A percentile compares a stretch with the other conserved stretches of the same genome.
Conservation (phyloP, 805 yeast species). For the Kazachstania africana region DNA sequence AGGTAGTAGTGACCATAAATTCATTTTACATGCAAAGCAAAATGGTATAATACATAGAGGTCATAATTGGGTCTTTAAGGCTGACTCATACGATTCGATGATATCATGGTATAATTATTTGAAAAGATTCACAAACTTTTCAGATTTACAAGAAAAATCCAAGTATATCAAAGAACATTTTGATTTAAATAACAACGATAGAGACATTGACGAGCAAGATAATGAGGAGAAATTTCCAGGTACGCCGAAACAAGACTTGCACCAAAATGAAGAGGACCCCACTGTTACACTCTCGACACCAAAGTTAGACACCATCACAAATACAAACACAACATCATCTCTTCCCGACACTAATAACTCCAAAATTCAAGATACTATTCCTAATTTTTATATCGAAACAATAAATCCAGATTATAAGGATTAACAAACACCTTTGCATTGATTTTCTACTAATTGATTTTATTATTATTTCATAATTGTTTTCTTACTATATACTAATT, state of each 20-base stretch:
- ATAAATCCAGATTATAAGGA: conserved; percentile 1
- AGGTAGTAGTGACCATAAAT: conserved; percentile 47
- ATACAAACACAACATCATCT: conserved; percentile 12
- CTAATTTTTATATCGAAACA: conserved; percentile 6
- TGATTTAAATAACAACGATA: background rate
- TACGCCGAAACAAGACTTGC: background rate
- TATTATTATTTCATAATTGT: no score
- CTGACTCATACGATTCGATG: conserved; percentile 73
- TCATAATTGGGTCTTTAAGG: conserved; percentile 90
- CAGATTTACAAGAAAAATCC: conserved; percentile 50
- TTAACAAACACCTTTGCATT: background rate
- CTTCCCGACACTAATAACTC: conserved; percentile 18
- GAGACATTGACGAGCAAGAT: background rate
- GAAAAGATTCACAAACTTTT: conserved; percentile 49
- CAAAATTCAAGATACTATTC: conserved; percentile 8
- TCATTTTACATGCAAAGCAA: conserved; percentile 65
- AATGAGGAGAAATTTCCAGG: background rate
- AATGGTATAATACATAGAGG: conserved; percentile 66
- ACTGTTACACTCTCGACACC: conserved; percentile 5
- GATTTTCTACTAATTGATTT: background rate
- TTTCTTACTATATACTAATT: no score
- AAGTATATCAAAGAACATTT: conserved; percentile 26
- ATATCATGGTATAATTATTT: conserved; percentile 77
- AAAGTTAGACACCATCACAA: conserved; percentile 6
- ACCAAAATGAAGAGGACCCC: background rate